Conservation (phyloP, 2,329 filamentous ascomycete genomes). For the Curvularia hawaiiensis region DNA sequence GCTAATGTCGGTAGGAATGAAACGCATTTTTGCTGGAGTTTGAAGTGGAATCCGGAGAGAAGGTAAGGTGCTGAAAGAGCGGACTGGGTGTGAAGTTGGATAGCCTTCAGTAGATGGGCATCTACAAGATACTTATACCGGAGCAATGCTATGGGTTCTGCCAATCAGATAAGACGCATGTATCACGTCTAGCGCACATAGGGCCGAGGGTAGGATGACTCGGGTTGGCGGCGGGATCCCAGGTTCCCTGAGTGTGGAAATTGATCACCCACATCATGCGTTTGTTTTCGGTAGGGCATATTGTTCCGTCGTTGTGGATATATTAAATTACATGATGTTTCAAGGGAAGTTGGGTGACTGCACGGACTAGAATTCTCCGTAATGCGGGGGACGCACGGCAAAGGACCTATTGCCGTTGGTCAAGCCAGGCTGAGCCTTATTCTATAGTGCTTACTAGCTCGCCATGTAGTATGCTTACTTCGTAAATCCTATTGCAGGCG, state of each 20-base stretch:
- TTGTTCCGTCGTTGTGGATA: conserved; percentile 14
- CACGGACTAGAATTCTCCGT: conserved; percentile 14
- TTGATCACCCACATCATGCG: conserved; percentile 8
- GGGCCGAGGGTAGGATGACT: neutral
- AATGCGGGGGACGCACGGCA: conserved; percentile 11
- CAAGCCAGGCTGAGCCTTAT: neutral
- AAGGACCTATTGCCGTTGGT: neutral
- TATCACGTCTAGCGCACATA: neutral
- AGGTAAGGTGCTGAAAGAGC: neutral
- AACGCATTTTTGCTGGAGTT: conserved; percentile 13
- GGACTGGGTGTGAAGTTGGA: conserved; percentile 2
- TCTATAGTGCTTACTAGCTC: neutral
- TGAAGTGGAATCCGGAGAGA: neutral
- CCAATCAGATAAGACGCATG: neutral
- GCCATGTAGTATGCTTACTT: conserved; percentile 6
- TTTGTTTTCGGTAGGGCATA: conserved; percentile 6
- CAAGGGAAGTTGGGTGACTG: conserved; percentile 5
- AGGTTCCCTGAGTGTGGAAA: conserved; percentile 8
- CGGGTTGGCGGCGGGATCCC: neutral
- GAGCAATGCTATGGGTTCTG: neutral
- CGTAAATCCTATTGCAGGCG: conserved; percentile 1
- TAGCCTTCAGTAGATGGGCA: neutral
- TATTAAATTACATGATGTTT: conserved; percentile 17
- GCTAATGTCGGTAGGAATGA: conserved; percentile 11
- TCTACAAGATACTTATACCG: conserved; percentile 13